Evolutionary conservation across 176 grass and related monocot species (phyloP), one percentile per base, ranked within the genome.

Genomic region (Sorghum bicolor): DNA sequence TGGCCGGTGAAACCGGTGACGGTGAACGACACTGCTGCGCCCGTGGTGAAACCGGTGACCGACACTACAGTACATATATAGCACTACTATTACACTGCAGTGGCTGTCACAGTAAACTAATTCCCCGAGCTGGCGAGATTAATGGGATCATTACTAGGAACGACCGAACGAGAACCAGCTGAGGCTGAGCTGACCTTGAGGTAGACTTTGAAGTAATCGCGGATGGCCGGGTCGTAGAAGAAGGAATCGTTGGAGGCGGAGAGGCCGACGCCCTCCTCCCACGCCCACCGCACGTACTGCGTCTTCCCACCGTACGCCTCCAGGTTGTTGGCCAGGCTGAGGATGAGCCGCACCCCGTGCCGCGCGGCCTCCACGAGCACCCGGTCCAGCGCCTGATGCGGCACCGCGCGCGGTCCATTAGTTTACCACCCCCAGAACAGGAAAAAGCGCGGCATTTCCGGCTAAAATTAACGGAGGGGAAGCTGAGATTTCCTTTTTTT

Each of bases 211-310:
- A 96, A 99, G 81, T 99, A 96, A 63, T 87, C 85, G 38, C 90
- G 91, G 67, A 99, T 99, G 74, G 93, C 81, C 3, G 93, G 91
- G 50, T 99, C 93, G 68, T 79, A 99, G 86, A 99, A 99, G 89
- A 96, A 99, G 13, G 97, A 96, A 34, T 99, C 97, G 77, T 96
- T 99, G 45, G 97, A 99, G 78, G 97, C 53, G 72, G 93, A 88
- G 87, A 84, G 24, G 66, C 93, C 78, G 77, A 99, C 80, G 47
- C 97, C 97, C 78, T 99, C 93, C 66, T 99, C 89, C 97, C 93
- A 92, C 37, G 97, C 93, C 97, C 97, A 99, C 91, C 86, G 86
- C 82, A 96, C 97, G 70, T 99, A 96, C 85, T 96, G 93, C 72
- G 91, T 92, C 84, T 99, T 99, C 34, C 97, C 97, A 58, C 97